Evolutionary conservation across 805 yeast genomes (phyloP).

Genomic region (Saitoella complicata): DNA sequence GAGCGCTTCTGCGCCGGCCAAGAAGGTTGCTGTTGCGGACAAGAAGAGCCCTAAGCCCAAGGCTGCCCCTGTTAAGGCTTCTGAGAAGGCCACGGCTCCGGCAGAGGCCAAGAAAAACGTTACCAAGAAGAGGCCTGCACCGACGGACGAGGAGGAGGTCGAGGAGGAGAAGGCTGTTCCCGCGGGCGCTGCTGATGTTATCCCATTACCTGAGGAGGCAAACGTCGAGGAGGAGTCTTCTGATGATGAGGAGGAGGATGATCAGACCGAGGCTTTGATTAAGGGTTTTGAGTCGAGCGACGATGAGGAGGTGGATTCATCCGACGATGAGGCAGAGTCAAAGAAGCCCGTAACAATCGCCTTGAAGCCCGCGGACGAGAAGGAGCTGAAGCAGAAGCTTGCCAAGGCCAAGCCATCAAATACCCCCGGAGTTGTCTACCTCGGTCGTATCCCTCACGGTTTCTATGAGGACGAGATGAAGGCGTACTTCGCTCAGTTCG

Average conservation of each 20-base stretch:
- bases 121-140: no score
- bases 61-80: no score
- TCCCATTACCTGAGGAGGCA: neutral
- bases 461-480: slow-evolving; percentile 61
- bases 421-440: slow-evolving; percentile 57
- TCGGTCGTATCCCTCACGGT: slow-evolving; percentile 87
- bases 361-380: neutral
- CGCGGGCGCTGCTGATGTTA: no score
- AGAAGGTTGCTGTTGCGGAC: no score
- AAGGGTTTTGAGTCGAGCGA: slow-evolving; percentile 1
- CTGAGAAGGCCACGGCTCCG: no score
- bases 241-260: neutral
- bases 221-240: neutral
- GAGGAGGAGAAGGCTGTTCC: no score
- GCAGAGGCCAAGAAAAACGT: no score
- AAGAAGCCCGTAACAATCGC: neutral
- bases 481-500: slow-evolving; percentile 80
- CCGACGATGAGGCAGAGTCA: neutral
- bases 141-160: no score
- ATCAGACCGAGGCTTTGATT: neutral
- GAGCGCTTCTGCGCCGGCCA: no score
- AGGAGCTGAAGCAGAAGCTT: neutral
- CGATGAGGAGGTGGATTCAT: neutral
- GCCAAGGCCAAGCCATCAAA: slow-evolving; percentile 3
- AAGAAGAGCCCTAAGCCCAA: no score